Conservation (phyloP, 2,329 filamentous ascomycete genomes). For the Teratosphaeria zuluensis region DNA sequence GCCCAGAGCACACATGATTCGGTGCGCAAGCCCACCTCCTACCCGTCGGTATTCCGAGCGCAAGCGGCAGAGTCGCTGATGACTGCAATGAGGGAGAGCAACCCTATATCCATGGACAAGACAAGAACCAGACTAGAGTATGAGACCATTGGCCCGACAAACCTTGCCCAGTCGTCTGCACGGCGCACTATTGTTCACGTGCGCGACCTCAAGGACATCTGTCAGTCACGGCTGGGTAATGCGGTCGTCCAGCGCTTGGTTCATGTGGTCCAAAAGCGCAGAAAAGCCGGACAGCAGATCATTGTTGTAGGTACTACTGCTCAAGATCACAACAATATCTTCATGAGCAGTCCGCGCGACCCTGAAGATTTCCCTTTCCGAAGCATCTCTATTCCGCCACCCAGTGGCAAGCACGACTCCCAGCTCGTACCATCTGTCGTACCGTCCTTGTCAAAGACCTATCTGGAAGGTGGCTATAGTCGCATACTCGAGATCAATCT, state of each 20-base stretch:
- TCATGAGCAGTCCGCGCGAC: conserved; percentile 11
- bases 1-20: background rate
- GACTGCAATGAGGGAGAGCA: background rate
- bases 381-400: conserved; percentile 45
- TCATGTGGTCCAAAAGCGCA: conserved; percentile 59
- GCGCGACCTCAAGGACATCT: conserved; percentile 71
- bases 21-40: background rate
- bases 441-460: background rate
- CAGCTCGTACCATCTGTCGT: conserved; percentile 2
- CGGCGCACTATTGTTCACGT: conserved; percentile 54
- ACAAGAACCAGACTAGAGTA: background rate
- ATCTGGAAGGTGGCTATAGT: conserved; percentile 9
- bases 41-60: background rate
- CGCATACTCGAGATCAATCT: conserved; percentile 47
- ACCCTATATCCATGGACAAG: background rate
- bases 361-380: conserved; percentile 40
- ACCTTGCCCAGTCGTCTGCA: background rate
- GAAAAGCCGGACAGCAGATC: conserved; percentile 61
- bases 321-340: conserved; percentile 13
- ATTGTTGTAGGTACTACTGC: conserved; percentile 72
- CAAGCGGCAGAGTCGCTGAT: background rate
- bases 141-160: background rate
- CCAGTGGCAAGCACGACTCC: conserved; percentile 20
- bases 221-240: conserved; percentile 57
- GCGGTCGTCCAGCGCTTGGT: conserved; percentile 62